Base-by-base conservation (phyloP, 2,329 filamentous ascomycete genomes). In the Verticillium albo-atrum region DNA sequence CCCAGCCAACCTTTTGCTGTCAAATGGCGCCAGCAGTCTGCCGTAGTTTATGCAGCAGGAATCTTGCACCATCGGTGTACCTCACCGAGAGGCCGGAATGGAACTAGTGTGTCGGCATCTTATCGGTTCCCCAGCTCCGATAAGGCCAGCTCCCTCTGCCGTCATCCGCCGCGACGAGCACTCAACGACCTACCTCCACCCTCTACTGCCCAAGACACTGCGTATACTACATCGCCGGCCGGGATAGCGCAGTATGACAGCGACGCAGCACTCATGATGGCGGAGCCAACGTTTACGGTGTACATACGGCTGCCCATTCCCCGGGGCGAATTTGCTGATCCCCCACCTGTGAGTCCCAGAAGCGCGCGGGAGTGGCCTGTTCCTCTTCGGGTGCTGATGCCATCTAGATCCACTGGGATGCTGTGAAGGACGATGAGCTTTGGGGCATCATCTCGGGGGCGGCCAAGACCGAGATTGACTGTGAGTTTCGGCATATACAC, bases 221-320 rank as follows among this genome's bases (percentile, higher is more conserved):
- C 59, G 60, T 52, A 17, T 23, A 4, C 42, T 7, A 47, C n/a
- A 23, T 23, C 17, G 42, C 42, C 25, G 42, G 42, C 42, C 14
- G n/a, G n/a, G 20, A 47, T 20, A 47, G 42, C 7, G 32, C 54
- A 60, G 27, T 50, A 62, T 60, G 54, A n/a, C 54, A 14, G 32
- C 54, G 30, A 35, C 17, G 50, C 58, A 55, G 52, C 56, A 58
- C 59, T 58, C 57, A 64, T 61, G 61, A 78, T 78, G 75, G 63
- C 84, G 75, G 81, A 85, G 58, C 81, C 82, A 51, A 79, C 74
- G 35, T 88, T 85, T 72, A 96, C 91, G 15, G 88, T 96, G 61
- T 91, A 96, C 68, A 85, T 99, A 64, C 85, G 93, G 63, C 83
- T 98, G n/a, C 95, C 95, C 26, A 96, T 97, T 69, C 85, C 89